Evolutionary conservation across 805 yeast genomes (phyloP).

Genomic region (Ogataea naganishii): DNA sequence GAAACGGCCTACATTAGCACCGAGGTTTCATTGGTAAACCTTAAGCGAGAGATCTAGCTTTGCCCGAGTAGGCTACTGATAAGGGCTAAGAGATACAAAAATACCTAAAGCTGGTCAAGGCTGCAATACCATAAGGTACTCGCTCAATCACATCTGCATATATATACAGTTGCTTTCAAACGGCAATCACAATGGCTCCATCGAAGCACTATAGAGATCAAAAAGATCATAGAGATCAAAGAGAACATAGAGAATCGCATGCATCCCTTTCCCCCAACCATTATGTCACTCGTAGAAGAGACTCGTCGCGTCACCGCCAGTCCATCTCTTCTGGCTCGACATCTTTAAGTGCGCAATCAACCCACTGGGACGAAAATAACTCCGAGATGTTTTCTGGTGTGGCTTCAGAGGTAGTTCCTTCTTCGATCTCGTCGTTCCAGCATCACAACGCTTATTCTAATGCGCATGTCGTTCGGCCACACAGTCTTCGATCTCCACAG

Average conservation of each 20-base stretch:
- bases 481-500: too few species aligned
- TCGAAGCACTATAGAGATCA: neutral
- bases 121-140: too few species aligned
- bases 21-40: too few species aligned
- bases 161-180: slow-evolving; percentile 1
- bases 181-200: slow-evolving; percentile 1
- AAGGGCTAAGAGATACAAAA: too few species aligned
- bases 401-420: slow-evolving; percentile 66
- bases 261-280: neutral
- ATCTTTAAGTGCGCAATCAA: slow-evolving; percentile 3
- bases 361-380: slow-evolving; percentile 45
- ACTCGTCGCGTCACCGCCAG: slow-evolving; percentile 22
- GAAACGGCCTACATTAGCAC: too few species aligned
- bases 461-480: slow-evolving; percentile 11
- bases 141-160: neutral
- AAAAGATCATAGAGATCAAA: too few species aligned
- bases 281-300: slow-evolving; percentile 7
- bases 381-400: slow-evolving; percentile 74
- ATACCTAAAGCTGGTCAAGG: too few species aligned
- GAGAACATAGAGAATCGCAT: neutral
- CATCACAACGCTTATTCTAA: slow-evolving; percentile 29
- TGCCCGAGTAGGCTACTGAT: too few species aligned
- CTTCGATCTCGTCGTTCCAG: slow-evolving; percentile 70
- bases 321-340: slow-evolving; percentile 17
- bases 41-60: too few species aligned